Base-by-base conservation (phyloP, 73 alveolate species). In the Paramecium pentaurelia region DNA sequence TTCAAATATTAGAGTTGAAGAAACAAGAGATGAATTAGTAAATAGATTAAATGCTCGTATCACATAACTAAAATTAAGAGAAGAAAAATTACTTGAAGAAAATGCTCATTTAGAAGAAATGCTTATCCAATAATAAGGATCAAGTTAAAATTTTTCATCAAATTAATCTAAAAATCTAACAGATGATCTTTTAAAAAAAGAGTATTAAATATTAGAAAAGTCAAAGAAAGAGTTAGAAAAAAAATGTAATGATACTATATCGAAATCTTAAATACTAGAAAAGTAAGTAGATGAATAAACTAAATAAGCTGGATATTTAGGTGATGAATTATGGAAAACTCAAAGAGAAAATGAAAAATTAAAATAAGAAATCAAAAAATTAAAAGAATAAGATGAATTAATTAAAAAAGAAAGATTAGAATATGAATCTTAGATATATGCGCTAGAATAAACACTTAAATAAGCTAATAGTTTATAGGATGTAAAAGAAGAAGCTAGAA, bases 371-470 rank as follows among this genome's bases (percentile, higher is more conserved):
- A 49, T 80, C 0, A 80, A 36, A 45, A 80, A 80, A 44, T 36
- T 80, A 80, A 80, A 49, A 27, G 77, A 80, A 80, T 20, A 80
- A 47, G 91, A 80, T 49, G 88, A 75, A 22, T 75, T 38, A 27
- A 32, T 80, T 25, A 80, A 47, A 40, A 80, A 80, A 28, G 91
- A 80, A 44, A 80, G 75, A 80, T 28, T 80, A 25, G 91, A 80
- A 44, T 80, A 45, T 45, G 91, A 80, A 47, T 80, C 91, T 45
- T 80, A 80, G 49, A 49, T 80, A 12, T 80, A 44, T 49, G 91
- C 91, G 1, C 27, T 80, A 45, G 91, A 80, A 45, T 80, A 80
- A 80, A 80, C 91, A 45, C 7, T 80, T 10, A 80, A 80, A 80
- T 80, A 80, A 49, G 44, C 77, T 9, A 73, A 38, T 45, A 45